Conservation (phyloP, 2,329 filamentous ascomycete species). For the Aciculosporium take region DNA sequence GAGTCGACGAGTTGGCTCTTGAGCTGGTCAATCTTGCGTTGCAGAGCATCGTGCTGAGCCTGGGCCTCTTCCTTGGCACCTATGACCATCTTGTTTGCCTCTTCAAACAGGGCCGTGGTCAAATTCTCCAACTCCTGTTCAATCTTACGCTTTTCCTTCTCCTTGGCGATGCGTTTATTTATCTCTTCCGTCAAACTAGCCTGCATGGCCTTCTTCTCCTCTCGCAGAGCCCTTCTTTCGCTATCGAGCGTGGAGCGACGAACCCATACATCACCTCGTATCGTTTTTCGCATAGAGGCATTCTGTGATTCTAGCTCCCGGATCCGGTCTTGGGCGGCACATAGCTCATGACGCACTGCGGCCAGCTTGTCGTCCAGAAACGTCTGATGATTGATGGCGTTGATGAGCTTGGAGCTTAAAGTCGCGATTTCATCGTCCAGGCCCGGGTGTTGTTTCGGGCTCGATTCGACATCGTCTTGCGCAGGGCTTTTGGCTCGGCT, state of each 20-base stretch:
- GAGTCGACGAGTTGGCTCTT: constrained; percentile 75
- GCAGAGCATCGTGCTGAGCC: constrained; percentile 64
- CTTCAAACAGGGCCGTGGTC: constrained; percentile 88
- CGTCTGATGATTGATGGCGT: constrained; percentile 94
- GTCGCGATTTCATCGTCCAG: constrained; percentile 66
- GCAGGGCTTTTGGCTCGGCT: constrained; percentile 36
- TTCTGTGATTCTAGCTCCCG: constrained; percentile 50
- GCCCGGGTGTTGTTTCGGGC: constrained; percentile 35
- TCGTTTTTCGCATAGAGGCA: constrained; percentile 55
- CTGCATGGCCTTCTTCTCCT: constrained; percentile 45
- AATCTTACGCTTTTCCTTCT: constrained; percentile 74
- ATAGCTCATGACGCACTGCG: constrained; percentile 69
- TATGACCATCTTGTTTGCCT: constrained; percentile 97
- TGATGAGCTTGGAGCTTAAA: constrained; percentile 88
- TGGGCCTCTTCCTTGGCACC: constrained; percentile 75
- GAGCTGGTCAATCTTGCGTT: constrained; percentile 78
- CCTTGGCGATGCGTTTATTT: constrained; percentile 46
- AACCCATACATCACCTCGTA: constrained; percentile 63
- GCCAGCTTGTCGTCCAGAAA: constrained; percentile 78
- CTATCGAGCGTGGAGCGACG: constrained; percentile 58
- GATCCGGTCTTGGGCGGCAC: constrained; percentile 53
- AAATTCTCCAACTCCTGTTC: constrained; percentile 85
- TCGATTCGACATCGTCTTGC: constrained; percentile 18
- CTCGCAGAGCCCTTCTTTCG: constrained; percentile 49
- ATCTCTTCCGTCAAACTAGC: constrained; percentile 50